Conservation (phyloP, 768 basidiomycete genomes). For the Suillus americanus region DNA sequence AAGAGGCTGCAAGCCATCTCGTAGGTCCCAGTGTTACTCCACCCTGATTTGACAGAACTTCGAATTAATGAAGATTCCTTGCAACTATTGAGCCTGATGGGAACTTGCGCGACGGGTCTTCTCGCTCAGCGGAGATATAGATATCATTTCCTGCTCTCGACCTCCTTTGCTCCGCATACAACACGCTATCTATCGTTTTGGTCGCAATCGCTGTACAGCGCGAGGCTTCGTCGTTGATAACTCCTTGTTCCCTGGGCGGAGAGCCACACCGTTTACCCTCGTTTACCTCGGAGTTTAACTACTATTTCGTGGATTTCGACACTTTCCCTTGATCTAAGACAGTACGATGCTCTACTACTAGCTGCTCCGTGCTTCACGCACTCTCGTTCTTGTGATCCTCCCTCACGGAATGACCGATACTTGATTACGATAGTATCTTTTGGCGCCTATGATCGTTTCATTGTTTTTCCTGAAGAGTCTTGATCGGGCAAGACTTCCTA, state of each 20-base stretch:
- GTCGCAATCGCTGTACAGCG: background rate
- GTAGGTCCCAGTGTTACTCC: background rate
- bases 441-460: background rate
- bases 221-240: background rate
- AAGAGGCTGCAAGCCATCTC: background rate
- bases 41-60: constrained; percentile 1
- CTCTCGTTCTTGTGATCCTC: background rate
- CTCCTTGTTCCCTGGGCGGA: background rate
- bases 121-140: constrained; percentile 1
- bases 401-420: background rate
- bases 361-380: background rate
- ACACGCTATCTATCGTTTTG: background rate
- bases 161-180: background rate
- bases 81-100: background rate
- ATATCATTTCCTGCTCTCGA: background rate
- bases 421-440: background rate
- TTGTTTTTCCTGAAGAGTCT: background rate
- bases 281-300: background rate
- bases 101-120: background rate
- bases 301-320: background rate
- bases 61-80: background rate
- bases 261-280: background rate
- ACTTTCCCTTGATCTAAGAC: background rate
- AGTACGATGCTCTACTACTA: background rate
- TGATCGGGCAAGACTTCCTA: background rate